phyloP scores from a whole-genome alignment of 768 basidiomycete species.

The Boletus edulis region DNA sequence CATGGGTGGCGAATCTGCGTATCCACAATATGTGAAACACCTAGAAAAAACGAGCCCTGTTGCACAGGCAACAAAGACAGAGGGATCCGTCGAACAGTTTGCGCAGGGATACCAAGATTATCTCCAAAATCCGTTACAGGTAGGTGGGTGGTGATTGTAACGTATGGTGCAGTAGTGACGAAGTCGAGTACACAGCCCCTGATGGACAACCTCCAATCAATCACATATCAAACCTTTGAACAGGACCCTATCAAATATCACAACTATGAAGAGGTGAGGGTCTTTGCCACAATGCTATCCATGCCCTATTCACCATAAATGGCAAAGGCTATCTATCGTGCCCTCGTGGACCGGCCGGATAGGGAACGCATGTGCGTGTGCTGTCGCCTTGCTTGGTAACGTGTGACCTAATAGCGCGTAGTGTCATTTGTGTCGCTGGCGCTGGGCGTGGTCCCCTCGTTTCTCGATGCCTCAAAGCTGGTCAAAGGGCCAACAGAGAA shows the following conservation, averaged over 20 bases:
- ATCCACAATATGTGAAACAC: conserved; percentile 85
- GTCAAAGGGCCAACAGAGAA: conserved; percentile 60
- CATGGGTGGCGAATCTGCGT: conserved; percentile 81
- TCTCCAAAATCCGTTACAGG: conserved; percentile 92
- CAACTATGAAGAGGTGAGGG: conserved; percentile 85
- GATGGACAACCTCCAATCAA: conserved; percentile 95
- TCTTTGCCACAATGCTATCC: conserved; percentile 6
- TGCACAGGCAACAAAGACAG: conserved; percentile 58
- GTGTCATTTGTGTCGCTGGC: conserved; percentile 87
- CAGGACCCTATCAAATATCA: conserved; percentile 96
- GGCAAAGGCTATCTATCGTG: conserved; percentile 72
- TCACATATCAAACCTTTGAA: conserved; percentile 97
- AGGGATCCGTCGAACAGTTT: conserved; percentile 84
- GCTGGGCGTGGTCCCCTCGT: conserved; percentile 95
- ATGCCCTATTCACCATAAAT: conserved; percentile 7
- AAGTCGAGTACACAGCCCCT: conserved; percentile 58
- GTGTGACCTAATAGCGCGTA: conserved; percentile 32
- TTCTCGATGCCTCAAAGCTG: conserved; percentile 75
- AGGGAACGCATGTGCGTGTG: conserved; percentile 59
- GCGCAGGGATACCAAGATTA: conserved; percentile 94
- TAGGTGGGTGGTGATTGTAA: conserved; percentile 28
- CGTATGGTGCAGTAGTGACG: conserved; percentile 5
- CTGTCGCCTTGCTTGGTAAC: conserved; percentile 15
- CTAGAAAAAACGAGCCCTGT: conserved; percentile 74
- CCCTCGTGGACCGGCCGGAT: conserved; percentile 68